These are phyloP conservation scores for Ricinus communis DNA, from an alignment of 345 rosid species.

Conservation along the genomic window DNA sequence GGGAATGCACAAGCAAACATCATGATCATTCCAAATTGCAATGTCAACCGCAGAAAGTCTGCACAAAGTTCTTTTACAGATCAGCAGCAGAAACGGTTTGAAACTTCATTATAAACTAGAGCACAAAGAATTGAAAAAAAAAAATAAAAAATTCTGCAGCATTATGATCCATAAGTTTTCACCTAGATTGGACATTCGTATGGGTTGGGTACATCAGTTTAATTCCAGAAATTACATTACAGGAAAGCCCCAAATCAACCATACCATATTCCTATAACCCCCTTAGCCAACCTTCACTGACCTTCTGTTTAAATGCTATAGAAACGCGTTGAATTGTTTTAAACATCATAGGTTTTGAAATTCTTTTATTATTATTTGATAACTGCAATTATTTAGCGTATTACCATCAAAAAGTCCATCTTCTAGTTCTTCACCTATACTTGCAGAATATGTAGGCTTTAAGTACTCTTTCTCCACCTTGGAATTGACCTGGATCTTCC, in stretches of 20 bases:
- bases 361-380: neutral
- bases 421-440: conserved; percentile 80
- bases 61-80: conserved; percentile 19
- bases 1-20: conserved; percentile 99
- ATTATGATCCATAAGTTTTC: neutral
- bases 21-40: conserved; percentile 97
- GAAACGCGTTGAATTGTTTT: neutral
- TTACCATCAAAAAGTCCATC: conserved; percentile 96
- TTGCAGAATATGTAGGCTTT: conserved; percentile 77
- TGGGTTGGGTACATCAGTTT: conserved; percentile 2
- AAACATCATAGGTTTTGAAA: neutral
- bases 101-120: neutral
- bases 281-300: too few relatives aligned
- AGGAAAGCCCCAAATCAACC: neutral
- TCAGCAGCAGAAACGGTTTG: conserved; percentile 10
- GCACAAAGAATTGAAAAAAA: neutral
- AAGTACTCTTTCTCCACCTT: conserved; percentile 95
- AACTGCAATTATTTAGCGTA: conserved; percentile 7
- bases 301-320: neutral
- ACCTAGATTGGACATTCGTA: neutral
- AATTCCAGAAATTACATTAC: neutral
- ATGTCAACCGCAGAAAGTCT: conserved; percentile 80
- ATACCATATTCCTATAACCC: neutral
- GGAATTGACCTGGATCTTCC: conserved; percentile 56
- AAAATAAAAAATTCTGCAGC: neutral